Conservation (phyloP, 139 green algal genomes). For the Coccomyxa sp. region DNA sequence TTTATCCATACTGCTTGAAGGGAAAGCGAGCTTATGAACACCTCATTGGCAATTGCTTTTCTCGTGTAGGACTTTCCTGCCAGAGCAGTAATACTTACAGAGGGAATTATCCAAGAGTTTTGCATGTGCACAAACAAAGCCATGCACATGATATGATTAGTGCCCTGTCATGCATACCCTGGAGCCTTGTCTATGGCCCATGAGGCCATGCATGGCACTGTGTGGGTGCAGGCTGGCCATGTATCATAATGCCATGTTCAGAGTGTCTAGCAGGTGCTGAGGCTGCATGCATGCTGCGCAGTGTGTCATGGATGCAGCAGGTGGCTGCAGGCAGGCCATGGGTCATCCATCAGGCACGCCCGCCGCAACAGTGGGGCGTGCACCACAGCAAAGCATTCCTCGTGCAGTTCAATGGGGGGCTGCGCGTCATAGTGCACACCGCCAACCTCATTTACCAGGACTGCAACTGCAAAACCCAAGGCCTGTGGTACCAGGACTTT, state of each 20-base stretch:
- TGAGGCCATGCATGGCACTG: too few species aligned
- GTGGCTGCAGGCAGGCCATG: background rate
- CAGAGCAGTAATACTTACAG: background rate
- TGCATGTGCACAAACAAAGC: too few species aligned
- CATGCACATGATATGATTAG: too few species aligned
- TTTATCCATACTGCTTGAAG: background rate
- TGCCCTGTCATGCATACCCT: too few species aligned
- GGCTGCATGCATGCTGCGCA: background rate
- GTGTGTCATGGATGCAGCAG: background rate
- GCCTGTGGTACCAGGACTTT: slow-evolving; percentile 72
- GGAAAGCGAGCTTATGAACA: background rate
- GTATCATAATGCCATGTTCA: background rate
- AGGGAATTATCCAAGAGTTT: too few species aligned
- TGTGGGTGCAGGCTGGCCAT: too few species aligned
- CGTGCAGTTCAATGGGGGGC: slow-evolving; percentile 39
- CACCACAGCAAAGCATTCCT: slow-evolving; percentile 60
- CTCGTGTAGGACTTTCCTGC: background rate
- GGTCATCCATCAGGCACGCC: slow-evolving; percentile 25
- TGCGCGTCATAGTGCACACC: slow-evolving; percentile 75
- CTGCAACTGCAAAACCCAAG: slow-evolving; percentile 78
- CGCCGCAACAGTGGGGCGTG: slow-evolving; percentile 50
- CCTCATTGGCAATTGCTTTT: background rate
- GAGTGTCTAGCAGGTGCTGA: background rate
- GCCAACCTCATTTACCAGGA: slow-evolving; percentile 81
- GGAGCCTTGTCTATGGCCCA: too few species aligned